Percentiles rank a stretch among this genome's conserved stretches.
Evolutionary conservation across 345 rosid species (phyloP).

Genomic region (Eucalyptus pauciflora): DNA sequence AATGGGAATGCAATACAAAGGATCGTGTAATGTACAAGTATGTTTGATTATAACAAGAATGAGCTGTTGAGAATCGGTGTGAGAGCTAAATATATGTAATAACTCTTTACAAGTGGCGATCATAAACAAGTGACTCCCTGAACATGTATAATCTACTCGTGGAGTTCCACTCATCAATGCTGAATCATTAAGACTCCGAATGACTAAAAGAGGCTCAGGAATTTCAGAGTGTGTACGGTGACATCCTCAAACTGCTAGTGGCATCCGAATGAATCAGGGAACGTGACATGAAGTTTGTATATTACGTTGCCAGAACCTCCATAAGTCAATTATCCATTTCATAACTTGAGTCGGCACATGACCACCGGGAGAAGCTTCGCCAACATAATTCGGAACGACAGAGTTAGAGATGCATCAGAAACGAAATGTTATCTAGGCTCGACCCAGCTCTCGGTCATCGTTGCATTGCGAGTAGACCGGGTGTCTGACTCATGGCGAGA

Average conservation of each 20-base stretch:
- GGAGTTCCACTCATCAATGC: background rate
- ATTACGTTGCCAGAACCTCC: background rate
- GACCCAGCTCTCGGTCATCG: conserved; percentile 26
- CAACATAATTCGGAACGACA: background rate
- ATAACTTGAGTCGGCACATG: background rate
- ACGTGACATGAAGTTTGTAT: background rate
- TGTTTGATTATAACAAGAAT: background rate
- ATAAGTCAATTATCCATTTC: background rate
- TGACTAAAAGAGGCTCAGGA: background rate
- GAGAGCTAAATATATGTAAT: background rate
- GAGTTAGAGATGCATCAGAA: background rate
- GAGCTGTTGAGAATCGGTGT: background rate
- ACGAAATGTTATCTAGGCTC: conserved; percentile 27
- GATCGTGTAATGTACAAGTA: background rate
- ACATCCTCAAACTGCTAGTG: background rate
- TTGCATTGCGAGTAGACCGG: conserved; percentile 30
- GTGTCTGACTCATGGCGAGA: conserved; percentile 22
- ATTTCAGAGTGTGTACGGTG: background rate
- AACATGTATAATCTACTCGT: background rate
- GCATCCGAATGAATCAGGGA: background rate
- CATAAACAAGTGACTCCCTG: background rate
- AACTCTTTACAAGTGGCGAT: background rate
- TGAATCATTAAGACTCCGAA: background rate
- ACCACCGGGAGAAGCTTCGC: background rate
- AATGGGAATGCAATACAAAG: background rate